Base-by-base conservation (phyloP, 2,329 filamentous ascomycete species). In the Metarhizium rileyi region DNA sequence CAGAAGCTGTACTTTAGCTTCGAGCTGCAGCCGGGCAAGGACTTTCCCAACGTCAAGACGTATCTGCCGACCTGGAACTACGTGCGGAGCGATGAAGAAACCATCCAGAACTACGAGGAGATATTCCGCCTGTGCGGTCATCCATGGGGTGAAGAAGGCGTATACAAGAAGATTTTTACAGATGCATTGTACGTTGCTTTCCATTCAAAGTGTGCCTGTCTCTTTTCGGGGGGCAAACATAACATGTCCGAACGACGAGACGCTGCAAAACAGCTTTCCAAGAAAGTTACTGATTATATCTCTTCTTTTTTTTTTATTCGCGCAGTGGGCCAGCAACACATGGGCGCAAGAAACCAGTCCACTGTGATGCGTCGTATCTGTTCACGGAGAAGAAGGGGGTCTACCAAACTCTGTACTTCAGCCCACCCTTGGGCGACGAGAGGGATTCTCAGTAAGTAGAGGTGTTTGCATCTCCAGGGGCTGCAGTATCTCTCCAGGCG, bases 31-130 rank as follows among this genome's bases (percentile, higher is more conserved):
- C 53, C 53, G 0, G 47, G 49, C 25, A 42, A 6, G 28, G 46
- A 52, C n/a, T n/a, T 53, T 1, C 53, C 53, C 33, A 43, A 50
- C n/a, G 51, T 55, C 2, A 55, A 55, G 46, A 47, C 46, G 0
- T 53, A 55, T 40, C 8, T 52, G 25, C 54, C 52, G 8, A 54
- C 47, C 0, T 54, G 54, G 52, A 52, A 51, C 26, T 56, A 56
- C 36, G 49, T 52, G 5, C 50, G 50, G 8, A 52, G 36, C 49
- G 54, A 56, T 23, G 49, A 44, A 30, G 50, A 54, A n/a, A 53
- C 52, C 5, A 48, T 56, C 10, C 30, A 28, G 14, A 54, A 54
- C 38, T 54, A 54, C 36, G 48, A 52, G 38, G 52, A 50, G 5
- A 22, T 50, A 14, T 56, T 56, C 40, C 46, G 46, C 2, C 23